Evolutionary conservation across 495 filamentous ascomycete species (phyloP).

Genomic region (Aspergillus nidulans): DNA sequence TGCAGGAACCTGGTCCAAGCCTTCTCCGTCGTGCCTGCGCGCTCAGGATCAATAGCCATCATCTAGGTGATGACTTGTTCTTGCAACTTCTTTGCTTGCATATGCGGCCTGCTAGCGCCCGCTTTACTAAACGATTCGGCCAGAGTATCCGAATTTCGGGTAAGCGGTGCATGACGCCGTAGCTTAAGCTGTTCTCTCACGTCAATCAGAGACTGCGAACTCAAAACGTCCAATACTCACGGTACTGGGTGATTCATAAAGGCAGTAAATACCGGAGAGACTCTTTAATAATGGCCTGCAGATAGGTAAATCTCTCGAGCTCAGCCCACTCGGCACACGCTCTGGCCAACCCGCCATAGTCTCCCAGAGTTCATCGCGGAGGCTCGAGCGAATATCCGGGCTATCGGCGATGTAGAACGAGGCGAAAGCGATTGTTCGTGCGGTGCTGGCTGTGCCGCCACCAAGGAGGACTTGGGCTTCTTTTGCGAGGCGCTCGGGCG

Average conservation of each 20-base stretch:
- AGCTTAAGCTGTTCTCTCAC: neutral
- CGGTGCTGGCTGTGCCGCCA: neutral
- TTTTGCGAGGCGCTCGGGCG: neutral
- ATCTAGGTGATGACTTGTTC: no score
- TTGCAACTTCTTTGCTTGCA: no score
- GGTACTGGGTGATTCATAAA: neutral
- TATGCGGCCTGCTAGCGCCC: no score
- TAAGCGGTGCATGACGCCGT: neutral
- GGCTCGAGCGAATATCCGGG: neutral
- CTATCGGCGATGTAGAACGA: neutral
- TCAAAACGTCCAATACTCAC: no score
- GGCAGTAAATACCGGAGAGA: neutral
- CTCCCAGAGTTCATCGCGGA: neutral
- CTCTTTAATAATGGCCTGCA: conserved; percentile 8
- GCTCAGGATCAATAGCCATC: no score
- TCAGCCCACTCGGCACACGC: neutral
- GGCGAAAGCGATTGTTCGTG: neutral
- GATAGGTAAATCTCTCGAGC: conserved; percentile 2
- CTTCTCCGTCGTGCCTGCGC: no score
- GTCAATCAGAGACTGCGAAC: neutral
- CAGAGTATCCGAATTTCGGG: no score
- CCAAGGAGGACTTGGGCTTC: conserved; percentile 1
- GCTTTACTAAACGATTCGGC: no score
- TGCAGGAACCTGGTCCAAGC: no score
- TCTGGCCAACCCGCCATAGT: conserved; percentile 5